Base-by-base conservation (phyloP, 305 asterid species). In the Rubia occidens region DNA sequence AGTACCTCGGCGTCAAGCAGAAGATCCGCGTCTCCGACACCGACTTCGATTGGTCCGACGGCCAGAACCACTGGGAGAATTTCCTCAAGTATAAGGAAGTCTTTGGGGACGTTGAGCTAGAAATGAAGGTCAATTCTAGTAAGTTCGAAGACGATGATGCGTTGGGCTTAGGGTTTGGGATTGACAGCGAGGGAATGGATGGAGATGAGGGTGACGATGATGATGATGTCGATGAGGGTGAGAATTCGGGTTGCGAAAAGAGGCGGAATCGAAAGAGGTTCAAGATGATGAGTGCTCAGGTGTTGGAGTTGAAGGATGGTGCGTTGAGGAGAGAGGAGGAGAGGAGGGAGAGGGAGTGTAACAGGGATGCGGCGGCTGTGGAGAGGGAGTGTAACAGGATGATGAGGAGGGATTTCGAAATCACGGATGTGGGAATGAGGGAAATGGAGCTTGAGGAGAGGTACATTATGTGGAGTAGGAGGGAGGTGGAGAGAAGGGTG, bases 1-100 rank as follows among this genome's bases (percentile, higher is more conserved):
- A 90, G 85, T 93, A 93, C 60, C 77, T 93, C 72, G 96, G 97
- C 15, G 98, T 93, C 49, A 88, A 93, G 82, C 97, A 90, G 77
- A 93, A 93, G 83, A 93, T 93, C 77, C 76, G 95, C 74, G 75
- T 78, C 29, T 80, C 90, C 15, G 68, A 71, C 75, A 75, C 73
- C 67, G 88, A 88, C 59, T 93, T 88, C 81, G 86, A 86, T 61
- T 93, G 98, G 98, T 82, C 71, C 6, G 98, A 93, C 66, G 98
- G 97, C 3, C 86, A 88, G 32, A 88, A 87, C 54, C 97, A 93
- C 40, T 93, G 96, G 98, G 98, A 88, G 75, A 90, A 90, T 74
- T 93, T 93, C 80, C 69, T 88, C 69, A 87, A 75, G 84, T 93
- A 93, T 73, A 93, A 86, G 77, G 81, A 93, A 51, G 96, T 91